Percentiles rank a stretch among this genome's conserved stretches.
phyloP scores from a whole-genome alignment of 106 monocot species.

The Dendrobium officinale region DNA sequence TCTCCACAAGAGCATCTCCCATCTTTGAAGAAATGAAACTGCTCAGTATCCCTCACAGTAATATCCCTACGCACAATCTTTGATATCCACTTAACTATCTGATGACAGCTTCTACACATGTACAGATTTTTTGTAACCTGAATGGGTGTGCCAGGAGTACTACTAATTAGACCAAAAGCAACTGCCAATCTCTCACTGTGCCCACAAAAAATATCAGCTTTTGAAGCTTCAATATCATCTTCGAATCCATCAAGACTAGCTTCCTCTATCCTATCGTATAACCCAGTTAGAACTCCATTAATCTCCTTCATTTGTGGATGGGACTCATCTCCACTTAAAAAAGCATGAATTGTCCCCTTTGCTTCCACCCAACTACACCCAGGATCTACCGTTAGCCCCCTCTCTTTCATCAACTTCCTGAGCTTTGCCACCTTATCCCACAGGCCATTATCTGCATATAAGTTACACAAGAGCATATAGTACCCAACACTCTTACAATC shows the following conservation, averaged over 20 bases:
- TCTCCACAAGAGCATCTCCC: conserved; percentile 76
- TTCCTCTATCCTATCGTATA: conserved; percentile 51
- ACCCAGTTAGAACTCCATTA: conserved; percentile 35
- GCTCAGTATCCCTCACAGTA: conserved; percentile 66
- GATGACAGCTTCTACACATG: conserved; percentile 75
- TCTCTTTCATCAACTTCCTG: conserved; percentile 69
- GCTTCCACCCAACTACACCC: conserved; percentile 91
- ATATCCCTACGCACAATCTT: conserved; percentile 78
- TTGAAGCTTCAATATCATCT: conserved; percentile 42
- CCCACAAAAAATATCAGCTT: conserved; percentile 83
- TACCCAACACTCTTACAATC: conserved; percentile 48
- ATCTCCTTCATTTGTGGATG: conserved; percentile 84
- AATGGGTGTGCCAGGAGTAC: conserved; percentile 61
- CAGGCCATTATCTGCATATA: conserved; percentile 47
- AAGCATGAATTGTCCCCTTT: conserved; percentile 73
- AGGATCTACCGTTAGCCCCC: conserved; percentile 50
- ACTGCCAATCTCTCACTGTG: conserved; percentile 88
- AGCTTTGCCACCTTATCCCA: conserved; percentile 68
- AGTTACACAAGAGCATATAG: conserved; percentile 57
- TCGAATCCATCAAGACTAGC: conserved; percentile 19
- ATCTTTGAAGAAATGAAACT: conserved; percentile 84
- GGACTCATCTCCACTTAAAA: conserved; percentile 67
- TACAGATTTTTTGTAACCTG: conserved; percentile 85
- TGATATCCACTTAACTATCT: conserved; percentile 55
- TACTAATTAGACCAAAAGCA: conserved; percentile 84